Conservation (phyloP, 1,139 yeast genomes). For the Barnettozyma hawaiiensis region DNA sequence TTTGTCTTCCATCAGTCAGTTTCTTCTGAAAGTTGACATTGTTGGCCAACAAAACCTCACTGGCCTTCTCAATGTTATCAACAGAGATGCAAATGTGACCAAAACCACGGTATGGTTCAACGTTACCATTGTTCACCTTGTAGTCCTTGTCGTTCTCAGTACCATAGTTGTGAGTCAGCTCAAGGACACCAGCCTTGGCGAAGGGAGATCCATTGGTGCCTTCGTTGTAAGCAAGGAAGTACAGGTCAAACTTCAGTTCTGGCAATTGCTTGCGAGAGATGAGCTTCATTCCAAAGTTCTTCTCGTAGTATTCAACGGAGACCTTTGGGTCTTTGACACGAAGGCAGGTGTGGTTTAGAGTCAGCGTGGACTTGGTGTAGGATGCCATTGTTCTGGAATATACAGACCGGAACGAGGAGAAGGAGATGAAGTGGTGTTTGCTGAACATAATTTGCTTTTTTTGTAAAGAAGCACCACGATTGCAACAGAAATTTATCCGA, state of each 20-base stretch:
- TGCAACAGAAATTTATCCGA: too few species aligned
- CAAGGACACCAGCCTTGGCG: slow-evolving; percentile 72
- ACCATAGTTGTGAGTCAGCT: slow-evolving; percentile 79
- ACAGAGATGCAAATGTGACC: slow-evolving; percentile 92
- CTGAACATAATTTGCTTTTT: too few species aligned
- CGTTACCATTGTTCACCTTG: slow-evolving; percentile 74
- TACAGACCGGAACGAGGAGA: too few species aligned
- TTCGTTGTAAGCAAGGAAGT: slow-evolving; percentile 55
- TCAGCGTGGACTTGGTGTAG: slow-evolving; percentile 20
- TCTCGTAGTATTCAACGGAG: slow-evolving; percentile 66
- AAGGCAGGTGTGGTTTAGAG: slow-evolving; percentile 64
- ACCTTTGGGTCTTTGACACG: slow-evolving; percentile 78
- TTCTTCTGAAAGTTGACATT: slow-evolving; percentile 79
- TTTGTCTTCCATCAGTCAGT: slow-evolving; percentile 84
- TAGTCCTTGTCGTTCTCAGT: slow-evolving; percentile 55
- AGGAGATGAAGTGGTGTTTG: too few species aligned
- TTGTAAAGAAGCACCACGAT: too few species aligned
- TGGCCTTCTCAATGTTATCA: slow-evolving; percentile 63
- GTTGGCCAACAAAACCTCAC: slow-evolving; percentile 47
- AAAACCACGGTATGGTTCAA: slow-evolving; percentile 79
- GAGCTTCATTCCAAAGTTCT: slow-evolving; percentile 69
- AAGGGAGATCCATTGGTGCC: slow-evolving; percentile 44
- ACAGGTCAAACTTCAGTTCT: slow-evolving; percentile 55
- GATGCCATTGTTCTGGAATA: slow-evolving; percentile 13
- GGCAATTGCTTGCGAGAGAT: slow-evolving; percentile 49